Conservation (phyloP, 1,139 yeast species). For the Lodderomyces theae region DNA sequence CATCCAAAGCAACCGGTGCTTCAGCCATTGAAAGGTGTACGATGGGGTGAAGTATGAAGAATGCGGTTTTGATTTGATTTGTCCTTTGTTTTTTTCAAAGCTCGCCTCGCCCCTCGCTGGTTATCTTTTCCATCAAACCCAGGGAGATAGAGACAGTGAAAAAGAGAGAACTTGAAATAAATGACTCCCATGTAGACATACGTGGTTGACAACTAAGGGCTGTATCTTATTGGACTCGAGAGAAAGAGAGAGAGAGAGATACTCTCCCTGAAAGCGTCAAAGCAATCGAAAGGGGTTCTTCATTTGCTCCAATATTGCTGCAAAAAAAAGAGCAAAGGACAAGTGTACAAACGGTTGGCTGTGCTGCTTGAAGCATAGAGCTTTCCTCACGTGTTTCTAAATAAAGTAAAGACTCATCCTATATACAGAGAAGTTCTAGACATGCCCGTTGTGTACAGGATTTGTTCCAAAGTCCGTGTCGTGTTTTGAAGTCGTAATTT, state of each 20-base stretch:
- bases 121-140: too few relatives aligned
- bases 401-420: too few relatives aligned
- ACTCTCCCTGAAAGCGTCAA: too few relatives aligned
- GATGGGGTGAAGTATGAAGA: neutral
- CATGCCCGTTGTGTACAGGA: too few relatives aligned
- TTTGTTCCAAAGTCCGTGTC: neutral
- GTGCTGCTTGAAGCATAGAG: neutral
- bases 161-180: too few relatives aligned
- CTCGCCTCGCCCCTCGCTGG: too few relatives aligned
- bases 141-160: too few relatives aligned
- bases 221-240: neutral
- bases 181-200: too few relatives aligned
- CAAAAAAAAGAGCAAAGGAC: neutral
- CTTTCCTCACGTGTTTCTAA: neutral
- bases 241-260: too few relatives aligned
- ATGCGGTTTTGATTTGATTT: too few relatives aligned
- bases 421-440: neutral
- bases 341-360: neutral
- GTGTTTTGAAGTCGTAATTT: neutral
- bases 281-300: neutral
- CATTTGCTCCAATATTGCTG: neutral
- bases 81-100: too few relatives aligned
- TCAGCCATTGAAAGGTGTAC: neutral
- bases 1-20: constrained; percentile 2
- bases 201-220: too few relatives aligned